These are phyloP conservation scores for Chlorophyllum brunneum DNA, from an alignment of 768 basidiomycete genomes.

Conservation along the genomic window DNA sequence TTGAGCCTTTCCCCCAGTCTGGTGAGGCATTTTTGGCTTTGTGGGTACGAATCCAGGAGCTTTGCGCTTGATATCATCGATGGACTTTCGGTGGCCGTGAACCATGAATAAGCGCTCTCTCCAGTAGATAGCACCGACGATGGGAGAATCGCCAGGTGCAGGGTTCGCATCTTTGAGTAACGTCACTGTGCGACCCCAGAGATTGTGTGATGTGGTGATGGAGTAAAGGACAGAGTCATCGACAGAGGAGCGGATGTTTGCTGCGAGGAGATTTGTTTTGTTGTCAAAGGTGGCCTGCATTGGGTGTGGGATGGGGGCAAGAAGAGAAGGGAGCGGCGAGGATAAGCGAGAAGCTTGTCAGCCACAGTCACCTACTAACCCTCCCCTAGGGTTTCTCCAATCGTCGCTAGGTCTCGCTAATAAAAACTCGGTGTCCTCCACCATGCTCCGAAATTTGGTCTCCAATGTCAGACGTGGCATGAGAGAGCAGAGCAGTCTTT, in stretches of 20 bases:
- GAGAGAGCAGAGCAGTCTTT: too few relatives aligned
- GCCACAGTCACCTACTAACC: neutral
- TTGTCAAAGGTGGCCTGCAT: conserved; percentile 56
- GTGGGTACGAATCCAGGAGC: conserved; percentile 33
- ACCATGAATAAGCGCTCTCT: conserved; percentile 45
- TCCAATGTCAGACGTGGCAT: too few relatives aligned
- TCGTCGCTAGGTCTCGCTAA: too few relatives aligned
- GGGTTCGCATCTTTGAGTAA: conserved; percentile 47
- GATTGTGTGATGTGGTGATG: conserved; percentile 38
- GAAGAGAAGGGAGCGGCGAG: neutral
- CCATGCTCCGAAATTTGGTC: too few relatives aligned
- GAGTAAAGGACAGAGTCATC: conserved; percentile 44
- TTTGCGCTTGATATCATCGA: conserved; percentile 37
- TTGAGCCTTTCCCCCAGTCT: neutral
- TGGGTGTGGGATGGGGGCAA: neutral
- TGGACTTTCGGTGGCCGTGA: conserved; percentile 33
- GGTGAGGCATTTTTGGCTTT: neutral
- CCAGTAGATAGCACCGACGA: conserved; percentile 50
- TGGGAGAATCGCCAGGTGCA: conserved; percentile 22
- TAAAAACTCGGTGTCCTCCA: too few relatives aligned
- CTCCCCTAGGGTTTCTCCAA: neutral
- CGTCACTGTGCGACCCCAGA: conserved; percentile 40
- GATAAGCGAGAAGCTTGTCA: neutral
- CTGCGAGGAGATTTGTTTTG: conserved; percentile 44
- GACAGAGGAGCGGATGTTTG: conserved; percentile 36